Conservation (phyloP, 805 yeast genomes). For the Teunomyces stri region DNA sequence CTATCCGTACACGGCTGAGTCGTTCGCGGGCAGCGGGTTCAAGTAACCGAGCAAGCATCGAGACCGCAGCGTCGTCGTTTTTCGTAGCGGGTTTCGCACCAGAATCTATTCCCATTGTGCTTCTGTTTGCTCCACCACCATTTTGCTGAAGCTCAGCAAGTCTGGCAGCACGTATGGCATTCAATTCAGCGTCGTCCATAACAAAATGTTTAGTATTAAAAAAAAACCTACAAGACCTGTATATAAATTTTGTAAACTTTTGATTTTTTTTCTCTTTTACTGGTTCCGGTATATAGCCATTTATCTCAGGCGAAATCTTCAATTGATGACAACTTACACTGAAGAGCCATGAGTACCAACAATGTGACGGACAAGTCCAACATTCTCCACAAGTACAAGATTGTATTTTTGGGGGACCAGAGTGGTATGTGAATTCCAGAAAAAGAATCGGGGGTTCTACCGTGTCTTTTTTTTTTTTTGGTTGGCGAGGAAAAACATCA, state of each 20-base stretch:
- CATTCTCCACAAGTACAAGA: slow-evolving; percentile 69
- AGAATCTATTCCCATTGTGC: slow-evolving; percentile 8
- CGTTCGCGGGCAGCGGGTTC: slow-evolving; percentile 87
- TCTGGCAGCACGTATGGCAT: slow-evolving; percentile 92
- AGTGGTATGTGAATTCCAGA: slow-evolving; percentile 51
- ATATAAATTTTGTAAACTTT: not conserved
- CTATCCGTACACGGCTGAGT: slow-evolving; percentile 79
- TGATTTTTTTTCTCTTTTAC: not conserved
- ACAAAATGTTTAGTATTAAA: not conserved
- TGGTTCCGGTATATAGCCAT: not conserved
- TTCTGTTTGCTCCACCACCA: slow-evolving; percentile 28
- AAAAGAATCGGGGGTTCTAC: not conserved
- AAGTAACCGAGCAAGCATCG: slow-evolving; percentile 62
- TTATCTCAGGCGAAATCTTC: not conserved
- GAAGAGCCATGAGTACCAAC: slow-evolving; percentile 5
- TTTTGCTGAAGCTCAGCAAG: slow-evolving; percentile 74
- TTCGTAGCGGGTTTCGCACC: slow-evolving; percentile 7
- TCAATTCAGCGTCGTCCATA: slow-evolving; percentile 86
- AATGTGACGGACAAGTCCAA: slow-evolving; percentile 30
- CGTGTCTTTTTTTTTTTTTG: not conserved
- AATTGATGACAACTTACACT: not conserved
- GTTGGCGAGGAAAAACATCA: not conserved
- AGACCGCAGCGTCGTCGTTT: slow-evolving; percentile 40
- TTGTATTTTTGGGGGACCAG: slow-evolving; percentile 96
- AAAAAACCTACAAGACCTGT: not conserved